phyloP scores from a whole-genome alignment of 23 red algal species.

The Rhodosorus marinus region DNA sequence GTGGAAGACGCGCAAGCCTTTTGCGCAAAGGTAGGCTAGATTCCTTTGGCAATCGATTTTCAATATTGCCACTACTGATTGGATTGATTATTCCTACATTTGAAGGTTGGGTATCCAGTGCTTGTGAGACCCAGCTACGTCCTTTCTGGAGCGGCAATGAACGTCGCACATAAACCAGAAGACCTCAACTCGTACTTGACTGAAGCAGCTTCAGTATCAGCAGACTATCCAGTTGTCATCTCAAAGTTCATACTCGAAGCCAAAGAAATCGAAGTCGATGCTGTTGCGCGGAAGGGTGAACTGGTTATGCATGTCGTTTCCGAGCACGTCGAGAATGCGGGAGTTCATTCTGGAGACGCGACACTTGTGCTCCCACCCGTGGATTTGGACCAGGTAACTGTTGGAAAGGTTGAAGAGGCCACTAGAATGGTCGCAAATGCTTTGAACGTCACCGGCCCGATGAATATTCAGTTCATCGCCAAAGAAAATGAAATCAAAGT shows the following conservation, averaged over 20 bases:
- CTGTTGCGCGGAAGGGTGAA: slow-evolving; percentile 80
- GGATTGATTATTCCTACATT: no score
- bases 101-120: slow-evolving; percentile 91
- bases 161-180: slow-evolving; percentile 88
- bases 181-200: slow-evolving; percentile 90
- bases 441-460: slow-evolving; percentile 91
- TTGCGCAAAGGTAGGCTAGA: slow-evolving; percentile 66
- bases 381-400: slow-evolving; percentile 74
- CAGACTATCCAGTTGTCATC: slow-evolving; percentile 81
- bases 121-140: slow-evolving; percentile 90
- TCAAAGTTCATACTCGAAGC: slow-evolving; percentile 98
- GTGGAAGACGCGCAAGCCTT: slow-evolving; percentile 83
- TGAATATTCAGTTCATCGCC: slow-evolving; percentile 99
- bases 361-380: slow-evolving; percentile 82
- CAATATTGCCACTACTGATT: no score
- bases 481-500: slow-evolving; percentile 99
- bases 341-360: slow-evolving; percentile 96
- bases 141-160: slow-evolving; percentile 95
- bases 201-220: slow-evolving; percentile 80
- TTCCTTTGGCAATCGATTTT: no score
- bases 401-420: slow-evolving; percentile 89
- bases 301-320: slow-evolving; percentile 92
- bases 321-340: slow-evolving; percentile 99
- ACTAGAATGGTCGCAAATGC: slow-evolving; percentile 80
- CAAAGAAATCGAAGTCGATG: slow-evolving; percentile 98